Percentiles rank a stretch among this genome's conserved stretches.
These are phyloP conservation scores for Gaeumannomyces tritici DNA, from an alignment of 2,329 filamentous ascomycete species.

Conservation along the genomic window DNA sequence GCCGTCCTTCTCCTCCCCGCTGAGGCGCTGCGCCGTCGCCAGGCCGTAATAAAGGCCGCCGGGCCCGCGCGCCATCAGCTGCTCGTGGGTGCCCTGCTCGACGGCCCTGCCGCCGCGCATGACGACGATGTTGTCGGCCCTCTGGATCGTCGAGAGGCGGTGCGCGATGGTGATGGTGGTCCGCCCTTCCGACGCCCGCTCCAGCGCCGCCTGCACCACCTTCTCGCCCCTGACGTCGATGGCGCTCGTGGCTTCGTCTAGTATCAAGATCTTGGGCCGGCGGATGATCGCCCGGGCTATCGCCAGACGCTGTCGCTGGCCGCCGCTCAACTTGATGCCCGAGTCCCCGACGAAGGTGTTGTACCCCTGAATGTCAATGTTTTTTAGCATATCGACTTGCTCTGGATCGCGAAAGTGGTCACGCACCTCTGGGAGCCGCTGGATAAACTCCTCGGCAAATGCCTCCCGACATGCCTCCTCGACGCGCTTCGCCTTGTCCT, in stretches of 20 bases:
- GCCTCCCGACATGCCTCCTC: slow-evolving; percentile 56
- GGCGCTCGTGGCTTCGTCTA: slow-evolving; percentile 20
- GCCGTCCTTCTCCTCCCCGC: slow-evolving; percentile 25
- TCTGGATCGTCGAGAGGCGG: slow-evolving; percentile 61
- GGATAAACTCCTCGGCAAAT: slow-evolving; percentile 62
- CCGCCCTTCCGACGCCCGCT: slow-evolving; percentile 16
- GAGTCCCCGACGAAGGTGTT: slow-evolving; percentile 67
- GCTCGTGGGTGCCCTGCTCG: slow-evolving; percentile 66
- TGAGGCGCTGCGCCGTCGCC: slow-evolving; percentile 52
- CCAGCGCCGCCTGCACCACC: slow-evolving; percentile 18
- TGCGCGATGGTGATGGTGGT: slow-evolving; percentile 52
- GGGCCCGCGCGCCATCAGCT: slow-evolving; percentile 46
- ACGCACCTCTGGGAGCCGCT: slow-evolving; percentile 45
- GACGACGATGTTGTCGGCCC: slow-evolving; percentile 71
- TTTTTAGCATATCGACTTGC: slow-evolving; percentile 4
- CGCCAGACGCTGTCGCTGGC: slow-evolving; percentile 74
- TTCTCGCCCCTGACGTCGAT: slow-evolving; percentile 41
- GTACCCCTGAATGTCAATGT: slow-evolving; percentile 41
- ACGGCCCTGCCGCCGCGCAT: slow-evolving; percentile 58
- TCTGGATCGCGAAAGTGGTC: background rate
- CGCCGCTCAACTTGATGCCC: slow-evolving; percentile 66
- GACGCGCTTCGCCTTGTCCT: slow-evolving; percentile 44
- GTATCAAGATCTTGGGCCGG: slow-evolving; percentile 17
- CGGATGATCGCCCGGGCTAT: slow-evolving; percentile 26
- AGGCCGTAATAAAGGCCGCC: slow-evolving; percentile 56